phyloP scores from a whole-genome alignment of 2,329 filamentous ascomycete species.

The Lithohypha guttulata region DNA sequence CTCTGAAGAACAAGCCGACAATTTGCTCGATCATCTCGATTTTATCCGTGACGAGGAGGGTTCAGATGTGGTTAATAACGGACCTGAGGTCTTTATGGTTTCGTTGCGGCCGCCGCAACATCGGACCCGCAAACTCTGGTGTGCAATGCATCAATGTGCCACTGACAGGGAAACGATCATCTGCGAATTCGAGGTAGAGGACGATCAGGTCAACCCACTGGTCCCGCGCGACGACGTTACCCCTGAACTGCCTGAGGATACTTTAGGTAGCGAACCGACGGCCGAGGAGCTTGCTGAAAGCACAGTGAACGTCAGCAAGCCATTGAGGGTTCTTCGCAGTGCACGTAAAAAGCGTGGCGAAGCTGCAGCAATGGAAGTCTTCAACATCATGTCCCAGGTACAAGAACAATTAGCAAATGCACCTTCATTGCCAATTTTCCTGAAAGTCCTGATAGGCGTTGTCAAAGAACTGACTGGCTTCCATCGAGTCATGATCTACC shows the following conservation, averaged over 20 bases:
- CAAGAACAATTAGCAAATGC: slow-evolving; percentile 75
- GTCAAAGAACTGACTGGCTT: slow-evolving; percentile 85
- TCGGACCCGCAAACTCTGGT: slow-evolving; percentile 64
- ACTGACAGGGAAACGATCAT: slow-evolving; percentile 61
- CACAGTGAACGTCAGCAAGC: slow-evolving; percentile 64
- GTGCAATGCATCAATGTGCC: slow-evolving; percentile 67
- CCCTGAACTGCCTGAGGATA: slow-evolving; percentile 60
- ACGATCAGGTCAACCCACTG: slow-evolving; percentile 59
- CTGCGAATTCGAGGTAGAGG: slow-evolving; percentile 80
- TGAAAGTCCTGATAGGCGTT: slow-evolving; percentile 74
- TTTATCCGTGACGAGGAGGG: slow-evolving; percentile 71
- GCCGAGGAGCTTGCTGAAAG: slow-evolving; percentile 64
- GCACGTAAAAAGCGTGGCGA: slow-evolving; percentile 66
- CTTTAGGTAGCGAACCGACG: slow-evolving; percentile 60
- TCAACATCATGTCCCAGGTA: slow-evolving; percentile 84
- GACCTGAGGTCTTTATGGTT: slow-evolving; percentile 76
- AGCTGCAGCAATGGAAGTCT: slow-evolving; percentile 83
- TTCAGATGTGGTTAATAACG: slow-evolving; percentile 61
- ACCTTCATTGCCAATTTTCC: slow-evolving; percentile 56
- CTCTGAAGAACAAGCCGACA: slow-evolving; percentile 72
- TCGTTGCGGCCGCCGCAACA: slow-evolving; percentile 52
- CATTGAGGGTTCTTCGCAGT: slow-evolving; percentile 63
- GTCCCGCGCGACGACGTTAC: slow-evolving; percentile 50
- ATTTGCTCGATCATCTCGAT: slow-evolving; percentile 73
- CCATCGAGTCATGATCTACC: slow-evolving; percentile 85